A percentile compares a stretch with the other conserved stretches of the same genome.
phyloP scores from a whole-genome alignment of 1,139 yeast species.

The Cylindricascospora bacillispora region DNA sequence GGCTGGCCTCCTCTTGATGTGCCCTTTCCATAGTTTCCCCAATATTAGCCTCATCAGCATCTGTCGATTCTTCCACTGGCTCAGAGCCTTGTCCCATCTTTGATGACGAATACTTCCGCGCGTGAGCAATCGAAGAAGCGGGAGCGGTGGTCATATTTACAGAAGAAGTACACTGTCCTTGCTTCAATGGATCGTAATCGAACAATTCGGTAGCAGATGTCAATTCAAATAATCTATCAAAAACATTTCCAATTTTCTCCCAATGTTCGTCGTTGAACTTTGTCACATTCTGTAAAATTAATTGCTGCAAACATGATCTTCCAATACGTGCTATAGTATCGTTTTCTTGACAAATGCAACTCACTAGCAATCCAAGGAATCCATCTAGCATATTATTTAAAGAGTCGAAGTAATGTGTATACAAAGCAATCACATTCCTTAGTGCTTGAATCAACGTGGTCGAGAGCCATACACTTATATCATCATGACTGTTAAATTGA shows the following conservation, averaged over 20 bases:
- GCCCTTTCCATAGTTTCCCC: conserved; percentile 22
- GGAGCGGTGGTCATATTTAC: too few relatives aligned
- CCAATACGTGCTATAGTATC: conserved; percentile 95
- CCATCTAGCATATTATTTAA: conserved; percentile 65
- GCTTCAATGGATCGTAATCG: conserved; percentile 48
- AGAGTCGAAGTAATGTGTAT: conserved; percentile 66
- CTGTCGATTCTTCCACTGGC: conserved; percentile 1
- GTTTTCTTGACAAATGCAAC: conserved; percentile 92
- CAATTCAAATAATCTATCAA: conserved; percentile 55
- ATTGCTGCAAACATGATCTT: conserved; percentile 69
- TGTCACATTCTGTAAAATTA: conserved; percentile 61
- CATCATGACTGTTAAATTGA: conserved; percentile 59
- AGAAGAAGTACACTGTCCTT: conserved; percentile 19
- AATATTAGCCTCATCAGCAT: conserved; percentile 2
- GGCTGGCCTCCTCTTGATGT: conserved; percentile 23
- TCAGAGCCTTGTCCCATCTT: neutral
- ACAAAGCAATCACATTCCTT: conserved; percentile 73
- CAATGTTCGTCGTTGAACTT: conserved; percentile 59
- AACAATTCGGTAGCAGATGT: conserved; percentile 84
- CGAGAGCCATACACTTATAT: conserved; percentile 86
- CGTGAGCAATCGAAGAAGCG: too few relatives aligned
- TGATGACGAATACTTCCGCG: conserved; percentile 1
- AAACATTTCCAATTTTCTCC: conserved; percentile 53
- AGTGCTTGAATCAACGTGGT: conserved; percentile 94
- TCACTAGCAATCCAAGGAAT: conserved; percentile 60